Base-by-base conservation (phyloP, 2,329 filamentous ascomycete genomes). In the Penicillium brevicompactum region DNA sequence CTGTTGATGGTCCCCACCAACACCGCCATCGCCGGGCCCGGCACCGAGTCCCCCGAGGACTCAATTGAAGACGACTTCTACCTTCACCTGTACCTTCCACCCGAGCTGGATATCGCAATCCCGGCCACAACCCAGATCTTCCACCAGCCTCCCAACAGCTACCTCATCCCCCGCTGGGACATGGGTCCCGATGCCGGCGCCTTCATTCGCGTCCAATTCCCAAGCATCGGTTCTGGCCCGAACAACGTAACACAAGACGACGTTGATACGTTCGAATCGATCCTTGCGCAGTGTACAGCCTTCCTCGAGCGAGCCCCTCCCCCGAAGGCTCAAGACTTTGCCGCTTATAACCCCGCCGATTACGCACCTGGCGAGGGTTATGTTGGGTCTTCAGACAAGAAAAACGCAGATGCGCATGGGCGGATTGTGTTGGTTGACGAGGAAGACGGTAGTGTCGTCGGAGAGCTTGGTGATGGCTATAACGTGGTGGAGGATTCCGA, bases 91-190 rank as follows among this genome's bases (percentile, higher is more conserved):
- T 92, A 97, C 68, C 86, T 97, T 9, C 92, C 93, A 13, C 93
- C 93, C 18, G 93, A 97, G 80, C 86, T 99, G 65, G 93, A 97
- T 67, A 84, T 97, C 5, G 91, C 94, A 5, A 82, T 97, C 13
- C 94, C 94, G 11, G 93, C 93, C 16, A 97, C 92, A 0, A 97
- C 94, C 0, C 93, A 97, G 73, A 94, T 99, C 72, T 97, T 96
- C 77, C 92, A 96, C 74, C 91, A 97, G 76, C 92, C 92, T 6
- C 93, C 93, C 0, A 86, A 83, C 60, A 96, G 91, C 79, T 97
- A 97, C 70, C 81, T 97, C 45, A 96, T 99, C 59, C 94, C 94
- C 14, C 87, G 93, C 62, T 97, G 93, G 92, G 93, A 97, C 68
- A 79, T 97, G 14, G 92, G 91, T 4, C 90, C 89, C 1, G 90